Conservation (phyloP, 371 early-diverging fungal species). For the Mucor indicus region DNA sequence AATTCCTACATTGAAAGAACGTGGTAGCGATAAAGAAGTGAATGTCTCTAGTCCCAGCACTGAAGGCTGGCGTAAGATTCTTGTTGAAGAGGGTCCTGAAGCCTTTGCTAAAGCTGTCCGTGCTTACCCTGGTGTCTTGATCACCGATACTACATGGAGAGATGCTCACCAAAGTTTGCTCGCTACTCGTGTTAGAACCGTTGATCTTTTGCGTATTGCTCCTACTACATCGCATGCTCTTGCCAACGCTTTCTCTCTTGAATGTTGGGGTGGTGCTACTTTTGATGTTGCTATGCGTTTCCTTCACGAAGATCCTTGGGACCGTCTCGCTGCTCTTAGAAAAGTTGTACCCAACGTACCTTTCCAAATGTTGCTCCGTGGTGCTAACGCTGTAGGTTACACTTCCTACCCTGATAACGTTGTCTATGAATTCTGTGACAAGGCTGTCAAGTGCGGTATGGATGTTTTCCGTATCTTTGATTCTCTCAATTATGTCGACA, state of each 20-base stretch:
- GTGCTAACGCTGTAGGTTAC: slow-evolving; percentile 96
- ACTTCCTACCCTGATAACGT: slow-evolving; percentile 96
- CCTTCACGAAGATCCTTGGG: slow-evolving; percentile 93
- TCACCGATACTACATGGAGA: slow-evolving; percentile 94
- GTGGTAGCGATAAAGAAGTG: slow-evolving; percentile 30
- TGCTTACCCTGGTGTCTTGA: slow-evolving; percentile 76
- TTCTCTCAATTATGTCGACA: slow-evolving; percentile 91
- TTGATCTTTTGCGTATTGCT: slow-evolving; percentile 76
- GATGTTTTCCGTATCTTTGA: slow-evolving; percentile 96
- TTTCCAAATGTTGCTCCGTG: slow-evolving; percentile 95
- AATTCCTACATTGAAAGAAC: slow-evolving; percentile 54
- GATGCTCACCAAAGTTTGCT: slow-evolving; percentile 93
- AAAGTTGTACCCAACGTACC: slow-evolving; percentile 90
- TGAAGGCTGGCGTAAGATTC: slow-evolving; percentile 86
- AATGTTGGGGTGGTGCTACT: slow-evolving; percentile 93
- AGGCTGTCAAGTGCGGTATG: slow-evolving; percentile 84
- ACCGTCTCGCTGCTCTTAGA: slow-evolving; percentile 77
- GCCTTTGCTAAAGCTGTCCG: slow-evolving; percentile 90
- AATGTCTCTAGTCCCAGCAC: slow-evolving; percentile 59
- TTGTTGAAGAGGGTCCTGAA: slow-evolving; percentile 79
- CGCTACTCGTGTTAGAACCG: slow-evolving; percentile 91
- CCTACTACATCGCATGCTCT: slow-evolving; percentile 83
- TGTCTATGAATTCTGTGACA: slow-evolving; percentile 90
- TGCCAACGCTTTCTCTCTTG: slow-evolving; percentile 82
- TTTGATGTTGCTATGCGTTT: slow-evolving; percentile 95